Base-by-base conservation (phyloP, 2,329 filamentous ascomycete species). In the Orbilia javanica region DNA sequence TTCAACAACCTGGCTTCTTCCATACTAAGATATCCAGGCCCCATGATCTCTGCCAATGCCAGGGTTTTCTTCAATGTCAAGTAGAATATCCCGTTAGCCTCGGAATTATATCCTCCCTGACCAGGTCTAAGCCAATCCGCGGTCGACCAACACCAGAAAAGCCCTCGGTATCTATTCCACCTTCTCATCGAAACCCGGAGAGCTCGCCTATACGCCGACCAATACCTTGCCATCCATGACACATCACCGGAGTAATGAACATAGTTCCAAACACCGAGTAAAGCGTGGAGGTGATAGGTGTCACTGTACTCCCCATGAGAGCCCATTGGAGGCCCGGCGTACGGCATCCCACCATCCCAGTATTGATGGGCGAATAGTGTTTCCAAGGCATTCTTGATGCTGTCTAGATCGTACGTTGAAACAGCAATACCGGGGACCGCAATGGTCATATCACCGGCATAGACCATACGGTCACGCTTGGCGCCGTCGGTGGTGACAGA, bases 401-500 rank as follows among this genome's bases (percentile, higher is more conserved):
- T 85, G 20, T 86, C 84, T 60, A 88, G 82, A 80, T 89, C 87
- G 29, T 86, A 86, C 0, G 88, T 89, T 6, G 87, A 88, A 1
- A 89, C 86, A 8, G 87, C 86, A 11, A 88, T 85, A 34, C 84
- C 86, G 1, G 88, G 88, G 0, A 88, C 84, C 3, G 88, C 87
- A 76, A 89, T 88, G 3, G 86, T 86, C 84, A 90, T 88, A 81
- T 91, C 89, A 0, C 89, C 89, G 10, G 89, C 86, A 88, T 88
- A 90, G 1, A 90, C 87, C 18, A 88, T 84, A 7, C 88, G 85
- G 80, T 90, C 89, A 34, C 89, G 85, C 81, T 90, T 90, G 0
- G 88, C 87, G 13, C 88, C 89, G 81, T 90, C 88, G n/a, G 81
- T 82, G 44, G 82, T 83, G 25, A 83, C 82, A 11, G 83, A 82